Conservation (phyloP, 805 yeast species). For the Saccharomyces mikatae region DNA sequence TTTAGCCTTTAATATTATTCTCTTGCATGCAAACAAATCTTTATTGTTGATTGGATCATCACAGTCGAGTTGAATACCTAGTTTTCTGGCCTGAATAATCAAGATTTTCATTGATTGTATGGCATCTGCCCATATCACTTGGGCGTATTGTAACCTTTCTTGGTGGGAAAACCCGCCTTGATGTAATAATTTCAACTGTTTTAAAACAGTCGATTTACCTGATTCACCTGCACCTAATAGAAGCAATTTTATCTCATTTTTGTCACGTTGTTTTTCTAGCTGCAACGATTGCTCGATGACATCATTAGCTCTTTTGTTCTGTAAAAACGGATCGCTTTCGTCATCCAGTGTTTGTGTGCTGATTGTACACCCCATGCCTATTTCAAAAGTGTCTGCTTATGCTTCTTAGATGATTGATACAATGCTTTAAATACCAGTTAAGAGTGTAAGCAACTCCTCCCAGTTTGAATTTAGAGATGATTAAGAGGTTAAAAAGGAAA, state of each 20-base stretch:
- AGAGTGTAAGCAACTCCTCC: not conserved
- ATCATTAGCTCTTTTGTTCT: conserved; percentile 48
- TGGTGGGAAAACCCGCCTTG: conserved; percentile 74
- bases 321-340: conserved; percentile 46
- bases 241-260: conserved; percentile 58
- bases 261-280: conserved; percentile 43
- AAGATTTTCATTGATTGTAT: conserved; percentile 75
- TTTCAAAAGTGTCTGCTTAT: not conserved
- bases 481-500: not conserved
- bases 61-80: conserved; percentile 58
- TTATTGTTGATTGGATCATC: conserved; percentile 41
- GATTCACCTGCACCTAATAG: conserved; percentile 92
- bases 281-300: conserved; percentile 57
- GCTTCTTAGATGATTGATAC: not conserved
- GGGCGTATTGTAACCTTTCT: conserved; percentile 72
- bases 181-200: conserved; percentile 79
- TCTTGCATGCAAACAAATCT: conserved; percentile 40
- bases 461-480: not conserved
- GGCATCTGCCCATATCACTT: conserved; percentile 89
- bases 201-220: conserved; percentile 87
- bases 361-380: conserved; percentile 60
- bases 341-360: conserved; percentile 36
- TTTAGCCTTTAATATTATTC: conserved; percentile 46
- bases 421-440: not conserved
- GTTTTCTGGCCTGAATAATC: conserved; percentile 63